Conservation (phyloP, 2,329 filamentous ascomycete species). For the Fusarium verticillioides region DNA sequence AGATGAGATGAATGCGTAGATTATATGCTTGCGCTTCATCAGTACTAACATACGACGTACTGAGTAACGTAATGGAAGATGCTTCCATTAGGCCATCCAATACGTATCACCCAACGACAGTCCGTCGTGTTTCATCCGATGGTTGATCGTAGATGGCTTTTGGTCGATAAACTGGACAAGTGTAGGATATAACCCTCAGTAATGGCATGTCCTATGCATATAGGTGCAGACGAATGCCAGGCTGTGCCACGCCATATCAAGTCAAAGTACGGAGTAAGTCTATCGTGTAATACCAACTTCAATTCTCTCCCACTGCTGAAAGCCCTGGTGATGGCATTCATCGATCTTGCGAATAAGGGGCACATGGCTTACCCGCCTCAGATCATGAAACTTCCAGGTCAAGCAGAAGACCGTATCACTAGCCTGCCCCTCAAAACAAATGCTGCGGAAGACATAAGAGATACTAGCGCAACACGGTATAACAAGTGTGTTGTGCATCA, state of each 20-base stretch:
- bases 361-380: neutral
- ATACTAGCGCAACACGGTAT: neutral
- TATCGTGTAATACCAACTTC: neutral
- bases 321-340: constrained; percentile 30
- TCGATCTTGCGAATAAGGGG: neutral
- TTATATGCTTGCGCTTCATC: neutral
- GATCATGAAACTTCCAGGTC: neutral
- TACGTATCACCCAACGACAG: constrained; percentile 3
- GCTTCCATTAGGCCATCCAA: constrained; percentile 2
- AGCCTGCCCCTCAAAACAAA: neutral
- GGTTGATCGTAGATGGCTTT: constrained; percentile 23
- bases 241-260: neutral
- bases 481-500: neutral
- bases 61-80: neutral
- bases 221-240: neutral
- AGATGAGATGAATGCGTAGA: constrained; percentile 26
- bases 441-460: neutral
- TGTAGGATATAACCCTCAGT: constrained; percentile 11
- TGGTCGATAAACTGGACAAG: constrained; percentile 10
- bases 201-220: neutral
- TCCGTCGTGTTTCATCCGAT: constrained; percentile 17
- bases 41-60: neutral
- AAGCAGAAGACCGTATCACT: neutral
- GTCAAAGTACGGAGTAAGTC: neutral
- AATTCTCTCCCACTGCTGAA: neutral